Conservation (phyloP, 208 protist genomes). For the Trichomonas tenax region DNA sequence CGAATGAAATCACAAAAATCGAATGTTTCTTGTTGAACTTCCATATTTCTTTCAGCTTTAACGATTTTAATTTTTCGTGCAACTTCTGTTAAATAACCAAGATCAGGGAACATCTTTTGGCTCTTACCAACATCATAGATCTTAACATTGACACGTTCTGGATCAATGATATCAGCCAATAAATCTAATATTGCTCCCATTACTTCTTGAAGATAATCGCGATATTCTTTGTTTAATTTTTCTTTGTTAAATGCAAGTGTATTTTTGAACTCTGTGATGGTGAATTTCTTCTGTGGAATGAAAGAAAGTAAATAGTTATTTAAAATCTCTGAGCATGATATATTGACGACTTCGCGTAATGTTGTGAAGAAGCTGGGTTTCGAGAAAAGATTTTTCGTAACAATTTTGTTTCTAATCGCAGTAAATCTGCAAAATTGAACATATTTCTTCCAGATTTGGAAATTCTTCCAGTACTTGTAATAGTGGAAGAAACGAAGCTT, state of each 20-base stretch:
- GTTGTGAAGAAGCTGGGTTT: background rate
- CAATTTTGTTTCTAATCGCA: background rate
- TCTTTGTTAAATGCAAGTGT: background rate
- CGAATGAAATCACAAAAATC: background rate
- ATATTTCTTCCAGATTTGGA: background rate
- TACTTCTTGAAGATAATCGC: background rate
- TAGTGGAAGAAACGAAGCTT: background rate
- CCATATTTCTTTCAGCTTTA: background rate
- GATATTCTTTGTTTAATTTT: background rate
- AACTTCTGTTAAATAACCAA: background rate
- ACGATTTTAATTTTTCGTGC: background rate
- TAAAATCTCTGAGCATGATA: background rate
- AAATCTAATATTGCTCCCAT: background rate
- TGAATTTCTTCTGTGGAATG: background rate
- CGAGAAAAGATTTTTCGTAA: too few species aligned
- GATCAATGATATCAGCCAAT: background rate
- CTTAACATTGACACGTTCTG: background rate
- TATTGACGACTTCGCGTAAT: background rate
- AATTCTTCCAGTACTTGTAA: background rate
- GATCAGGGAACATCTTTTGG: background rate
- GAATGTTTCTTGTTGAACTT: background rate
- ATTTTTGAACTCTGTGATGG: background rate
- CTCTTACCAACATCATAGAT: background rate
- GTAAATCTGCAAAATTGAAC: background rate
- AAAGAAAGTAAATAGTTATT: background rate